These are phyloP conservation scores for Paspalum notatum DNA, from an alignment of 176 grass and related monocot genomes.

Conservation along the genomic window DNA sequence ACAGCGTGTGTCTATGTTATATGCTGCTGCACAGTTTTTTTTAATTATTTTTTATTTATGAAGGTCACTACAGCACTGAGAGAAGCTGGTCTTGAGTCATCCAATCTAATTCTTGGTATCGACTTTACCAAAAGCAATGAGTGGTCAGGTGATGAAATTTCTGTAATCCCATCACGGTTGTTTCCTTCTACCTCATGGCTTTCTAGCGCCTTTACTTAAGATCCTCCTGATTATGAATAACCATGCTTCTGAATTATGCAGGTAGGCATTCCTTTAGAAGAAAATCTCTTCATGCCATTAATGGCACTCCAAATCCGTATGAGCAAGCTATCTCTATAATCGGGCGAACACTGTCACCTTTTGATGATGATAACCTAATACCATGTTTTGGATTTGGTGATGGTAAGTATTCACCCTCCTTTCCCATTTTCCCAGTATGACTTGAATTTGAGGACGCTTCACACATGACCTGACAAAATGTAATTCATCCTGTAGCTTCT, in stretches of 20 bases:
- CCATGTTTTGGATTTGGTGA: conserved; percentile 99
- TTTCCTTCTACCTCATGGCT: conserved; percentile 30
- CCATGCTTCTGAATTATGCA: conserved; percentile 39
- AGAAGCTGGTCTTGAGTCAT: conserved; percentile 93
- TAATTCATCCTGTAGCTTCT: conserved; percentile 61
- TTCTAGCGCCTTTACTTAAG: conserved; percentile 14
- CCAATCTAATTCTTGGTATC: conserved; percentile 90
- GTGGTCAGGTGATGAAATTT: conserved; percentile 79
- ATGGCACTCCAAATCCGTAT: conserved; percentile 72
- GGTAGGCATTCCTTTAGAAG: conserved; percentile 70
- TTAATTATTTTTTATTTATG: not conserved
- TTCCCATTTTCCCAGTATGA: conserved; percentile 22
- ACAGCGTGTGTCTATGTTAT: not conserved
- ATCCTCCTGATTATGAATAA: conserved; percentile 15
- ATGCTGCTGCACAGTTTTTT: not conserved
- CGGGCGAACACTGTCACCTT: conserved; percentile 88
- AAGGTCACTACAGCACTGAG: conserved; percentile 84
- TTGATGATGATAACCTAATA: conserved; percentile 99
- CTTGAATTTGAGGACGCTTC: not conserved
- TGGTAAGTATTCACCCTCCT: conserved; percentile 46
- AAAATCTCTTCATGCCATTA: conserved; percentile 87
- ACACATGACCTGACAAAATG: conserved; percentile 19
- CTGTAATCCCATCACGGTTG: not conserved
- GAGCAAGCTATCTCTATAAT: conserved; percentile 99
- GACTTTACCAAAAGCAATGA: conserved; percentile 99